Conservation (phyloP, 2,329 filamentous ascomycete species). For the Alternaria sp. region DNA sequence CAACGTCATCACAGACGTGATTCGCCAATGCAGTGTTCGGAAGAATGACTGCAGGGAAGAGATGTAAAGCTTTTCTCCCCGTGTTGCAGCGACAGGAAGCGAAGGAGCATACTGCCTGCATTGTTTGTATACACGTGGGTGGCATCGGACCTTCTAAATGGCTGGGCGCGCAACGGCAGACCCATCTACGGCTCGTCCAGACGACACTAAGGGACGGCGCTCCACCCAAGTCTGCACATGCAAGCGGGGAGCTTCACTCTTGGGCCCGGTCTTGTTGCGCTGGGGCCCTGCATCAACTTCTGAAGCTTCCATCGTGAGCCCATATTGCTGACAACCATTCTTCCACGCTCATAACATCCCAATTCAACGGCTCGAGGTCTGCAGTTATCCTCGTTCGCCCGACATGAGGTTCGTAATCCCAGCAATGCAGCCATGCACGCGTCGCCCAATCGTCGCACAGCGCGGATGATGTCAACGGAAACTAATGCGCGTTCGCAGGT, state of each 20-base stretch:
- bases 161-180: constrained; percentile 21
- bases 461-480: constrained; percentile 31
- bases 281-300: constrained; percentile 13
- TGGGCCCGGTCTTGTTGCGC: constrained; percentile 6
- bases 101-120: constrained; percentile 15
- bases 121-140: constrained; percentile 27
- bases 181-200: constrained; percentile 19
- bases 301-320: constrained; percentile 14
- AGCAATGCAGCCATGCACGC: constrained; percentile 13
- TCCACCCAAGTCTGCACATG: constrained; percentile 23
- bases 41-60: constrained; percentile 4
- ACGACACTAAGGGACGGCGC: constrained; percentile 16
- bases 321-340: constrained; percentile 19
- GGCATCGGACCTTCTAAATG: constrained; percentile 27
- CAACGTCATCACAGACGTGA: constrained; percentile 1
- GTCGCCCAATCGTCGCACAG: constrained; percentile 26
- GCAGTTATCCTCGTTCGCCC: constrained; percentile 25
- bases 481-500: constrained; percentile 62
- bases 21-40: not conserved
- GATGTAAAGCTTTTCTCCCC: constrained; percentile 12
- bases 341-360: not conserved
- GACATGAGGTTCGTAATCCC: constrained; percentile 30
- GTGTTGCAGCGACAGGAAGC: constrained; percentile 14
- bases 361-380: not conserved
- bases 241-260: constrained; percentile 22